Evolutionary conservation across 148 eudicot genomes (phyloP), one percentile per base, ranked within the genome.

Genomic region (Tetragonia tetragonoides): DNA sequence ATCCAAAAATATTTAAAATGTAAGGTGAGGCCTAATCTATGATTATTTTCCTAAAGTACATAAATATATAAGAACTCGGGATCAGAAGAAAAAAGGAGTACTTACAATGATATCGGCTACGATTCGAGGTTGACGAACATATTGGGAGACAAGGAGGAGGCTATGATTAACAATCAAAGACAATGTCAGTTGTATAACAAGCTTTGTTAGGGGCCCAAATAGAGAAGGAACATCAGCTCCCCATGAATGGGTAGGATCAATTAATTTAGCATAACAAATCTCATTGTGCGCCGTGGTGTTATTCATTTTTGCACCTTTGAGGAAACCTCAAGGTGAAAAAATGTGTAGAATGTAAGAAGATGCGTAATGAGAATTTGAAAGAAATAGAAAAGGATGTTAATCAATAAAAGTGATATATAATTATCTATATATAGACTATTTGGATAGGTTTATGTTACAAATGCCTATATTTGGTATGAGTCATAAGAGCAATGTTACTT

Each of bases 121-220:
- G 23, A 87, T 81, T 10, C 80, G 84, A 20, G 90, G 88, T 53
- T 83, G 87, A 46, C 70, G 77, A 77, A 83, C 46, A 60, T 75
- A 82, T 44, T 81, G 85, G 4, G 87, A 68, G 15, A 49, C 7
- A 54, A 77, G 75, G 38, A 73, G 66, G 75, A 87, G 69, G 44
- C 83, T 63, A 49, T 87, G 87, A 76, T 87, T 87, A 49, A 79
- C 68, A 17, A 65, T 41, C 42, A 86, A 81, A 12, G 88, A 71
- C 0, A 88, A 15, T 39, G 90, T 59, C 41, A 88, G 78, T 75
- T 91, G 93, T 9, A 77, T 1, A 34, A 91, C 68, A 69, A 89
- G 87, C 63, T 56, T 78, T 18, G 93, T 88, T 42, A 91, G 39
- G 21, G 87, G 79, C 0, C 41, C 44, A 38, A 24, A 21, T 34